These are phyloP conservation scores for Hemisphaericaspora xylofermentans DNA, from an alignment of 1,139 yeast species.

Conservation along the genomic window DNA sequence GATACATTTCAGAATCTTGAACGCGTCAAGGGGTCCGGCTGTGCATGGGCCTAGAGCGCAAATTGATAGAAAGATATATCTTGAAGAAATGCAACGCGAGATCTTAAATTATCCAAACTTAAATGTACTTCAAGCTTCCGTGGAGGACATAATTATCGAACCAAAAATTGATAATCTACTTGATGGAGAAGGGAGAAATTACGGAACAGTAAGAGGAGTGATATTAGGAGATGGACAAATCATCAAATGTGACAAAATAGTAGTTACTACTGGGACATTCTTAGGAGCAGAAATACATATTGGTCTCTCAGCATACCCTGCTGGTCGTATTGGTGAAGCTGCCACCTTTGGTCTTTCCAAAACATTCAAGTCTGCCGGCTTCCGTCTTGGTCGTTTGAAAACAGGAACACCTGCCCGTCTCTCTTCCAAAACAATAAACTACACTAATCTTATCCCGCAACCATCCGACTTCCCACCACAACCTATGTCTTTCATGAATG, in stretches of 20 bases:
- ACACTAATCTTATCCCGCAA: constrained; percentile 57
- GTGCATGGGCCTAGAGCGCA: constrained; percentile 99
- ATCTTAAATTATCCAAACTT: constrained; percentile 61
- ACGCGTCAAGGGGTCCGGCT: constrained; percentile 90
- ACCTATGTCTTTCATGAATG: constrained; percentile 90
- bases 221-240: constrained; percentile 67
- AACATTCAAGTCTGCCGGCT: constrained; percentile 75
- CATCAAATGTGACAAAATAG: constrained; percentile 63
- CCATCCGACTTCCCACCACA: constrained; percentile 77
- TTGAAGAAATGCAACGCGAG: constrained; percentile 74
- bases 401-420: constrained; percentile 98
- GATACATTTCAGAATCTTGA: constrained; percentile 83
- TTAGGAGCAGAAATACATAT: constrained; percentile 92
- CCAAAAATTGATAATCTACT: constrained; percentile 19
- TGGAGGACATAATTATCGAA: constrained; percentile 80
- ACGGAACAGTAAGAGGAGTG: constrained; percentile 62
- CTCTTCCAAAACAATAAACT: constrained; percentile 69
- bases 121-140: constrained; percentile 67
- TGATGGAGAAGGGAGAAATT: constrained; percentile 35
- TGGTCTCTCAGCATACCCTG: constrained; percentile 75
- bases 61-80: constrained; percentile 80
- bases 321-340: constrained; percentile 91
- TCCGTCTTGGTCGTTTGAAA: constrained; percentile 82
- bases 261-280: constrained; percentile 95
- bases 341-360: constrained; percentile 88